Base-by-base conservation (phyloP, 169 alveolate genomes). In the Blepharisma undulans region DNA sequence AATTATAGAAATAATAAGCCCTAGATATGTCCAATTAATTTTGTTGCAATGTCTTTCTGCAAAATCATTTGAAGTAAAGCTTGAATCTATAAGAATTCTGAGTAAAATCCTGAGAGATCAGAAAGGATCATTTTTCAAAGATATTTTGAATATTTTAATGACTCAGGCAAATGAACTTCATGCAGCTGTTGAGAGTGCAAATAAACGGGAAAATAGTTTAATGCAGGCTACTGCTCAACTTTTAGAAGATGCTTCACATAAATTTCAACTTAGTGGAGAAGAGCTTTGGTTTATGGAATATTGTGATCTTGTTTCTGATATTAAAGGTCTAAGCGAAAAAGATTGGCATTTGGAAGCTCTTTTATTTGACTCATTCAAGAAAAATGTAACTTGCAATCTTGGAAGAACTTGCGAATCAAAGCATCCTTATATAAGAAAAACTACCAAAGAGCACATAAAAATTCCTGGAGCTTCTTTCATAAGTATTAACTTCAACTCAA, bases 381-480 rank as follows among this genome's bases (percentile, higher is more conserved):
- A 30, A 76, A 25, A 7, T 10, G 18, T n/a, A 7, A 14, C 32
- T 8, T 22, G 12, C 5, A 34, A 16, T 6, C 8, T 88, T 34
- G 87, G 18, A 7, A 88, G 32, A 27, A 36, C 8, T 30, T 19
- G 18, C 34, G 90, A 86, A 27, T 66, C 84, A 12, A 10, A 16
- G 74, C 85, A 76, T 76, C 87, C 87, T 76, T 76, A 88, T 32
- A 18, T 5, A 33, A 76, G n/a, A 88, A 8, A 66, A 6, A 25
- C 87, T 7, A 3, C 71, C 4, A 19, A 18, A 32, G 30, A n/a
- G 16, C 5, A 32, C 12, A 76, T 76, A 18, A 10, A 30, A 34
- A 34, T 88, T 18, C 76, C 27, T 34, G 92, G 92, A 18, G 87
- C 87, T 7, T n/a, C 34, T 14, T 88, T 61, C 1, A 7, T 88